Conservation (phyloP, 1,139 yeast species). For the Suhomyces chickasaworum region DNA sequence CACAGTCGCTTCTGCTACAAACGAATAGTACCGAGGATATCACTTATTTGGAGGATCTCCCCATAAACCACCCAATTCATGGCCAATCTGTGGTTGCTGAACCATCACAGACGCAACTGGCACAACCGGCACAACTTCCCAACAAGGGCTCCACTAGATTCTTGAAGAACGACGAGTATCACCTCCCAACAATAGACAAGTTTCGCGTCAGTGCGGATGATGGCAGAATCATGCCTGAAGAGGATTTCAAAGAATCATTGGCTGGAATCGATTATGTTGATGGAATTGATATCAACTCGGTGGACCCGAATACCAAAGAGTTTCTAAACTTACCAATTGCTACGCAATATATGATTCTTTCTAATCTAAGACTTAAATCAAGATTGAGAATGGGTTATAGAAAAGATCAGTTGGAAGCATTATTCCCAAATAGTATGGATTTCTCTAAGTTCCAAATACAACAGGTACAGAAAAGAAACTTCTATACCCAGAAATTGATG, state of each 20-base stretch:
- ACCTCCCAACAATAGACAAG: conserved; percentile 64
- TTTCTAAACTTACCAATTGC: conserved; percentile 70
- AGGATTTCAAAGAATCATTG: conserved; percentile 60
- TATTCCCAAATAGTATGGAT: conserved; percentile 85
- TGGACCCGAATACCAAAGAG: conserved; percentile 70
- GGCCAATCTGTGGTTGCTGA: neutral
- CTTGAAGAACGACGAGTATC: conserved; percentile 72
- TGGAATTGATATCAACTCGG: conserved; percentile 65
- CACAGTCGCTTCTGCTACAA: no score
- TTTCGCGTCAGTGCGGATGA: conserved; percentile 51
- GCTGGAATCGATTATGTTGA: conserved; percentile 68
- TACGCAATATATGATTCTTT: conserved; percentile 85
- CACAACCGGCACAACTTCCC: no score
- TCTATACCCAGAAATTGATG: conserved; percentile 84
- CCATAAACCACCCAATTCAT: conserved; percentile 27
- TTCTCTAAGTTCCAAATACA: conserved; percentile 91
- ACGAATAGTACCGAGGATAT: no score
- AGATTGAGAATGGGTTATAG: conserved; percentile 94
- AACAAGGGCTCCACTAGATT: conserved; percentile 20
- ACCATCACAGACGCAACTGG: neutral
- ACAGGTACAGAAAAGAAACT: conserved; percentile 90
- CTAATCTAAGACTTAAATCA: conserved; percentile 79
- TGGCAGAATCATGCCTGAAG: conserved; percentile 71
- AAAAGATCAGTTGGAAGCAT: conserved; percentile 75
- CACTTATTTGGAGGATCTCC: conserved; percentile 46